Evolutionary conservation across 192 early-diverging fungal genomes (phyloP).

Genomic region (Rhizophlyctis rosea): DNA sequence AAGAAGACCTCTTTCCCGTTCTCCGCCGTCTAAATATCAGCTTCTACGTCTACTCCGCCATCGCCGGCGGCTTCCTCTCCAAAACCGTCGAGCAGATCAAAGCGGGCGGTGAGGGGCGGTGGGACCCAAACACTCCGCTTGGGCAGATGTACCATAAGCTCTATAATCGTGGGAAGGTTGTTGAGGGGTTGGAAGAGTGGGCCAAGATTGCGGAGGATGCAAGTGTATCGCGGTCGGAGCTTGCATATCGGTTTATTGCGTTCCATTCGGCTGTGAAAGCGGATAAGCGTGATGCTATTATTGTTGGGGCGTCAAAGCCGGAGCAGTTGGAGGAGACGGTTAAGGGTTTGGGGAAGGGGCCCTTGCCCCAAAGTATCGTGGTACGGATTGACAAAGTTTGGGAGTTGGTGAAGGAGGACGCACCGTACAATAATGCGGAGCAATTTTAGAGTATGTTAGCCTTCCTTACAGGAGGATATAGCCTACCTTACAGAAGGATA

Average conservation of each 20-base stretch:
- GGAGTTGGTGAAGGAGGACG: conserved; percentile 7
- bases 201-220: neutral
- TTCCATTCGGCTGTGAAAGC: conserved; percentile 8
- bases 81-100: conserved; percentile 13
- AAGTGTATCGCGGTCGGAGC: conserved; percentile 15
- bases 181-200: conserved; percentile 11
- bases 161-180: conserved; percentile 5
- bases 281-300: conserved; percentile 4
- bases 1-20: conserved; percentile 15
- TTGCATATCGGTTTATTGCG: conserved; percentile 22
- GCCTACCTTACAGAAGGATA: no score
- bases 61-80: conserved; percentile 22
- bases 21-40: conserved; percentile 17
- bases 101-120: conserved; percentile 5
- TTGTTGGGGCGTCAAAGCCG: conserved; percentile 9
- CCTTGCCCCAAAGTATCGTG: conserved; percentile 1
- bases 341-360: conserved; percentile 8
- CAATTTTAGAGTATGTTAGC: no score
- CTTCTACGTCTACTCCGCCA: conserved; percentile 22
- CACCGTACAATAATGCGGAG: no score
- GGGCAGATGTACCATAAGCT: conserved; percentile 9
- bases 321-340: conserved; percentile 13
- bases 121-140: conserved; percentile 7
- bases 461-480: no score
- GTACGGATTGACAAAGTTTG: conserved; percentile 13